Evolutionary conservation across 2,329 filamentous ascomycete genomes (phyloP), one percentile per base, ranked within the genome.

Genomic region (Calonectria pauciramosa): DNA sequence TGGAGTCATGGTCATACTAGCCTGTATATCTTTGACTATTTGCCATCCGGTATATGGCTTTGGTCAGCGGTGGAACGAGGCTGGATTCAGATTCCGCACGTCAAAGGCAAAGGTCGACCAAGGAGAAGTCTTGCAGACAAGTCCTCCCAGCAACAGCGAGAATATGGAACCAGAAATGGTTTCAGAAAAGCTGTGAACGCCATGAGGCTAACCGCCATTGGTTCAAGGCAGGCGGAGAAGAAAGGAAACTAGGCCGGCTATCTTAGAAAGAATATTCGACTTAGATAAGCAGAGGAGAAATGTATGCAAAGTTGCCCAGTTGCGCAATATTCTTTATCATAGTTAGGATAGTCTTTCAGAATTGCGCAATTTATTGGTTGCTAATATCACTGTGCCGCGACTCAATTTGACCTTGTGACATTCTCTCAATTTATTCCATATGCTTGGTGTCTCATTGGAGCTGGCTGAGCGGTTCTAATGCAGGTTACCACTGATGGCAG

Each of bases 1-100:
- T 51, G 77, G 77, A 4, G 70, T 71, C 23, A 78, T 78, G 77
- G 76, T 78, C 14, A 72, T 77, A 60, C 63, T 77, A 1, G 77
- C 76, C 16, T 73, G 52, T 4, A 51, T 75, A 13, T 56, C 28
- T 16, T 44, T 78, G 30, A 76, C 77, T 1, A 38, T 76, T 28
- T 76, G 54, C 7, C 77, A 78, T 41, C 77, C 77, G 11, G 63
- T 16, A 13, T 63, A 56, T 52, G 72, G 70, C 30, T 77, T 77
- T 54, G 64, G 65, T 1, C 30, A 67, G 7, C 28, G 75, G n/a
- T 77, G 75, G 75, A 68, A 75, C 18, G 68, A 77, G 59, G 71
- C 75, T 3, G 65, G 71, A 30, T 77, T 77, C 38, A 51, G 52
- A n/a, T 73, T 77, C 38, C 73, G 73, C 32, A 72, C 69, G 1